Conservation (phyloP, 331 rosid genomes). For the Acacia pycnantha region DNA sequence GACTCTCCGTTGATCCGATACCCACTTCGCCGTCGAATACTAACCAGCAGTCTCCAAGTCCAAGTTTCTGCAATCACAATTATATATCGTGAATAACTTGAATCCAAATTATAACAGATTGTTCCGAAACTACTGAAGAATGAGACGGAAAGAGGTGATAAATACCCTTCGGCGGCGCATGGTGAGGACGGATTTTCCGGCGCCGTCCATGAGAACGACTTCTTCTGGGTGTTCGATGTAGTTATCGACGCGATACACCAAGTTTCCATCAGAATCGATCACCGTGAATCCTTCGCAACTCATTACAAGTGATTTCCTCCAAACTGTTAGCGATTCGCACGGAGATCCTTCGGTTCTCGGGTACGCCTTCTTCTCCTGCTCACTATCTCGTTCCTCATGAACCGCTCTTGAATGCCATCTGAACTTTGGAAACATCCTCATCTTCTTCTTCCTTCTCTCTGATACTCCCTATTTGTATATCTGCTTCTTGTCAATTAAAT, state of each 20-base stretch:
- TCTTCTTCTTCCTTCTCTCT: constrained; percentile 1
- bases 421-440: constrained; percentile 46
- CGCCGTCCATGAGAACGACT: constrained; percentile 78
- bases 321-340: constrained; percentile 58
- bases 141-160: not conserved
- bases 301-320: constrained; percentile 74
- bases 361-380: constrained; percentile 12
- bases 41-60: constrained; percentile 59
- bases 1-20: constrained; percentile 35
- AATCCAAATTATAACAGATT: not conserved
- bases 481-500: not conserved
- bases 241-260: constrained; percentile 80
- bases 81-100: not conserved
- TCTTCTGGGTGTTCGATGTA: constrained; percentile 63
- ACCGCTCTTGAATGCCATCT: constrained; percentile 59
- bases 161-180: constrained; percentile 65
- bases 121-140: not conserved
- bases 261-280: constrained; percentile 67
- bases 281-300: constrained; percentile 87
- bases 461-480: not conserved
- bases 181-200: constrained; percentile 69
- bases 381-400: constrained; percentile 48
- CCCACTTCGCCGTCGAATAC: constrained; percentile 66
- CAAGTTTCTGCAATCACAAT: constrained; percentile 47
- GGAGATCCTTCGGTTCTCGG: constrained; percentile 9